Percentiles rank a stretch among this genome's conserved stretches.
phyloP scores from a whole-genome alignment of 371 early-diverging fungal species.

The Coemansia sp. region DNA sequence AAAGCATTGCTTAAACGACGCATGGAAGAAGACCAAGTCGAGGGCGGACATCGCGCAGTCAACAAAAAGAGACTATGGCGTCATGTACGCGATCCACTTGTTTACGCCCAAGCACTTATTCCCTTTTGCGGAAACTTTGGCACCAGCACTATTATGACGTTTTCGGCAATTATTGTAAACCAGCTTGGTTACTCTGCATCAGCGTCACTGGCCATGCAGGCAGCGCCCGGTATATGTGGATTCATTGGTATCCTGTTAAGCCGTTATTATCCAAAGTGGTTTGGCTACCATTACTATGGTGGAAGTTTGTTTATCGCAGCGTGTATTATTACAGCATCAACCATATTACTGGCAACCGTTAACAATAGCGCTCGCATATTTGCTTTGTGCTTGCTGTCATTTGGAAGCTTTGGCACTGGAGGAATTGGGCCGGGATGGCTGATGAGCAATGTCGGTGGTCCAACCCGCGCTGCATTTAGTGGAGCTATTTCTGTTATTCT shows the following conservation, averaged over 20 bases:
- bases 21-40: constrained; percentile 52
- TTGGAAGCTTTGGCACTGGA: constrained; percentile 41
- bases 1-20: constrained; percentile 59
- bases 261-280: constrained; percentile 32
- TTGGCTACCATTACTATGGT: constrained; percentile 30
- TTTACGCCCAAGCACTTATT: constrained; percentile 42
- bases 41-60: constrained; percentile 56
- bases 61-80: constrained; percentile 14
- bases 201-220: constrained; percentile 46
- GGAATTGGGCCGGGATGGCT: constrained; percentile 46
- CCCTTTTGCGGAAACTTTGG: constrained; percentile 49
- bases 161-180: constrained; percentile 70
- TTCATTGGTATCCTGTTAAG: constrained; percentile 33
- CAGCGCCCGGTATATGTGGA: constrained; percentile 41
- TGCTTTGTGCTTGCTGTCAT: constrained; percentile 39
- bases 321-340: constrained; percentile 31
- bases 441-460: constrained; percentile 49
- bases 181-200: constrained; percentile 61
- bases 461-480: constrained; percentile 37
- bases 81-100: constrained; percentile 34
- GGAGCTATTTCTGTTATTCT: constrained; percentile 51
- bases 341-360: constrained; percentile 31
- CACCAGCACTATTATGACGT: constrained; percentile 66
- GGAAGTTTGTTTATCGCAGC: constrained; percentile 32
- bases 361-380: constrained; percentile 47